phyloP scores from a whole-genome alignment of 495 filamentous ascomycete species.

The Hyaloscypha variabilis region DNA sequence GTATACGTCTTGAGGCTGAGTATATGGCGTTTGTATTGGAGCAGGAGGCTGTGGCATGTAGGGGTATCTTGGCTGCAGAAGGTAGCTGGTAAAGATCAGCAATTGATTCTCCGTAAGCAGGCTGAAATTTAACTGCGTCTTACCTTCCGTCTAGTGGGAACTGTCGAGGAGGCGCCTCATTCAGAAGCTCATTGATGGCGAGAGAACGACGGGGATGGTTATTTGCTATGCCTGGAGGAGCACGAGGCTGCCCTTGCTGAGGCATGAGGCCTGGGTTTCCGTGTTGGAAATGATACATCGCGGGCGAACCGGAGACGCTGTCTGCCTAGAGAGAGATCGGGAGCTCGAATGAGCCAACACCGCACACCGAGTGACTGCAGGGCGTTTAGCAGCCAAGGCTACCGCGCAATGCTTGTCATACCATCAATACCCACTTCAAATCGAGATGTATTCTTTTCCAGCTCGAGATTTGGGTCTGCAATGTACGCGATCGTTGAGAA shows the following conservation, averaged over 20 bases:
- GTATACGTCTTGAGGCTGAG: too few relatives aligned
- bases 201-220: not conserved
- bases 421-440: not conserved
- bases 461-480: not conserved
- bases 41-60: not conserved
- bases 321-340: not conserved
- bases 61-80: not conserved
- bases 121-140: not conserved
- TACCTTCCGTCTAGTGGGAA: not conserved
- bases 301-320: not conserved
- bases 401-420: not conserved
- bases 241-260: not conserved
- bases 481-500: not conserved
- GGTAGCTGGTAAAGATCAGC: not conserved
- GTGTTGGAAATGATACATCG: not conserved
- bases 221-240: not conserved
- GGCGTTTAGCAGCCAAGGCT: conserved; percentile 1
- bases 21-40: not conserved
- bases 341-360: not conserved
- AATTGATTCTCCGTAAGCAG: not conserved
- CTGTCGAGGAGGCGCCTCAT: not conserved
- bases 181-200: not conserved
- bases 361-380: conserved; percentile 6
- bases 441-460: too few relatives aligned
- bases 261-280: not conserved